A percentile compares a stretch with the other conserved stretches of the same genome.
These are phyloP conservation scores for Pestalotiopsis sp. DNA, from an alignment of 2,329 filamentous ascomycete species.

Conservation along the genomic window DNA sequence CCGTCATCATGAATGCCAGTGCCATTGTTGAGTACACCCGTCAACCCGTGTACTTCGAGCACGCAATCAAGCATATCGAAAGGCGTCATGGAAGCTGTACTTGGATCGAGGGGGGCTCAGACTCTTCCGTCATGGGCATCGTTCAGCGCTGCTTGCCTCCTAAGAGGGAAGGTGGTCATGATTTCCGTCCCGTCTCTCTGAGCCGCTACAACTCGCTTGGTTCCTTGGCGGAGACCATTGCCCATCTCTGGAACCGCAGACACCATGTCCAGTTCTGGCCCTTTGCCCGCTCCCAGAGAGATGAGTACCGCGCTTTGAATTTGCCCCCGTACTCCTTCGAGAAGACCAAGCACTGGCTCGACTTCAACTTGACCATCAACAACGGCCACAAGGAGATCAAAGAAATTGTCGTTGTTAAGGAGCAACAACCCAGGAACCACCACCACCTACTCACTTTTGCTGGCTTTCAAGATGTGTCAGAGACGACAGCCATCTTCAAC, in stretches of 20 bases:
- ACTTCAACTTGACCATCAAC: constrained; percentile 24
- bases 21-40: constrained; percentile 17
- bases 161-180: not conserved
- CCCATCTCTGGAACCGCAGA: constrained; percentile 11
- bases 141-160: constrained; percentile 11
- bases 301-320: constrained; percentile 6
- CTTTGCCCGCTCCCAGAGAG: constrained; percentile 8
- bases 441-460: constrained; percentile 8
- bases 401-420: not conserved
- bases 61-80: constrained; percentile 14
- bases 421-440: not conserved
- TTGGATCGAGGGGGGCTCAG: constrained; percentile 19
- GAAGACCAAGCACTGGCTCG: constrained; percentile 37
- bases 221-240: constrained; percentile 3
- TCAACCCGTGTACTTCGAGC: constrained; percentile 17
- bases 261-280: constrained; percentile 11
- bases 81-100: constrained; percentile 6
- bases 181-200: not conserved
- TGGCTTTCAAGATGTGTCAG: not conserved
- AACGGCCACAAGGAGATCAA: not conserved
- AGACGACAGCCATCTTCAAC: constrained; percentile 15
- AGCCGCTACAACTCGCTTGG: constrained; percentile 11
- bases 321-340: constrained; percentile 32
- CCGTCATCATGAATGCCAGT: constrained; percentile 9
- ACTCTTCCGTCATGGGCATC: constrained; percentile 16